Base-by-base conservation (phyloP, 2,329 filamentous ascomycete species). In the Colletotrichum trifolii region DNA sequence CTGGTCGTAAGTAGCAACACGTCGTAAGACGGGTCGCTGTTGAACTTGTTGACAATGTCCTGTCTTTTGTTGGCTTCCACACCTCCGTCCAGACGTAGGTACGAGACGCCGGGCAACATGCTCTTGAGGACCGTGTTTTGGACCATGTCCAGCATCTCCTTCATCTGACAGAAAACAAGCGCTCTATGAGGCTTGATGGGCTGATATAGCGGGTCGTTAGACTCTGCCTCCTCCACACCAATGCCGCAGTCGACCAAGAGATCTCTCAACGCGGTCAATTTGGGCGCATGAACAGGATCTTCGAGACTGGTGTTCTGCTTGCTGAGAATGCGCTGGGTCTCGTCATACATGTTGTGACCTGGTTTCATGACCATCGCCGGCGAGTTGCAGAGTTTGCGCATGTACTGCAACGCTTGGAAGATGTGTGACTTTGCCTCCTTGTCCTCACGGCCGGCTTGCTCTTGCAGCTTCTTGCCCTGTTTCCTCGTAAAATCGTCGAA, bases 111-210 rank as follows among this genome's bases (percentile, higher is more conserved):
- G 1, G 96, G 96, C n/a, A 99, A 85, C 79, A 98, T 85, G 73
- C 91, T 91, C 76, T 93, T 93, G 43, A 99, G 81, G 1, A 99
- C 96, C 63, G 95, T 94, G 72, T 91, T 93, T 75, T 98, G 94
- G 2, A 99, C 96, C 88, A 99, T 98, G 77, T 99, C 96, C 33
- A 99, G 85, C 96, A 99, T 99, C 77, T 99, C 96, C 80, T 99
- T 99, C 93, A 99, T 97, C 77, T 99, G 96, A 73, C 96, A 99
- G 84, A 99, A 99, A 70, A 99, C 91, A 35, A 99, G 87, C 0
- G 96, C 96, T 48, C 96, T 92, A 75, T 99, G 96, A 36, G 95
- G 96, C 67, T 96, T 97, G 76, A 99, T 96, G 45, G 94, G 96
- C 76, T 93, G 86, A 72, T 89, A 89, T 13, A 89, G 79, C 2